Evolutionary conservation across 2,329 filamentous ascomycete genomes (phyloP), one percentile per base, ranked within the genome.

Genomic region (Huntiella savannae): DNA sequence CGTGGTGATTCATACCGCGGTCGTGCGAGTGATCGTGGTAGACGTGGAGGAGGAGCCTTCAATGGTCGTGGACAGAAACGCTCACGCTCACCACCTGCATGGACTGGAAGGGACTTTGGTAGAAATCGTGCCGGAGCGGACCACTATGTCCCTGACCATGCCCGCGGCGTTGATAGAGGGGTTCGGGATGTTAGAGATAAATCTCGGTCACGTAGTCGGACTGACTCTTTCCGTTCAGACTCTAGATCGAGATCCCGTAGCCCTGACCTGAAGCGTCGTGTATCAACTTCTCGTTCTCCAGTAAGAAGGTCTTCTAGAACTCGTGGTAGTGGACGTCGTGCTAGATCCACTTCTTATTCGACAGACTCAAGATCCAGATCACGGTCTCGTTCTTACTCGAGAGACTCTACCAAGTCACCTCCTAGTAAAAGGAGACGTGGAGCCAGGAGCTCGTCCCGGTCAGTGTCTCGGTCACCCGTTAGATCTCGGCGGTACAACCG

Each of bases 1-100:
- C 64, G 65, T 15, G 72, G 75, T 50, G 66, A 64, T 35, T 73
- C 71, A 63, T 68, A 69, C 15, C 46, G 51, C 42, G 66, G 67
- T 46, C 67, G 70, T 37, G 41, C 17, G 35, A 68, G 74, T 40
- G 66, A 67, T 17, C 60, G 59, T 15, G 54, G 61, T 33, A 62
- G 66, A 28, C 59, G 65, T 41, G 63, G 66, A 38, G 64, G 64
- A 0, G 35, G 32, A 13, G 38, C 38, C 6, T 62, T 62, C 44
- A 65, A 62, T n/a, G 63, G 68, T 16, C 60, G 62, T 16, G 58
- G 62, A 7, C 38, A 34, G 33, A 62, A 62, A 28, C 62, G 69
- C 46, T 71, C 69, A 2, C 61, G 63, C 4, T 70, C 72, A 1
- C 69, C 69, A 6, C 62, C 51, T 33, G 15, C 65, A 46, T 59